phyloP scores from a whole-genome alignment of 345 rosid genomes.

The Arabidopsis arenosa region DNA sequence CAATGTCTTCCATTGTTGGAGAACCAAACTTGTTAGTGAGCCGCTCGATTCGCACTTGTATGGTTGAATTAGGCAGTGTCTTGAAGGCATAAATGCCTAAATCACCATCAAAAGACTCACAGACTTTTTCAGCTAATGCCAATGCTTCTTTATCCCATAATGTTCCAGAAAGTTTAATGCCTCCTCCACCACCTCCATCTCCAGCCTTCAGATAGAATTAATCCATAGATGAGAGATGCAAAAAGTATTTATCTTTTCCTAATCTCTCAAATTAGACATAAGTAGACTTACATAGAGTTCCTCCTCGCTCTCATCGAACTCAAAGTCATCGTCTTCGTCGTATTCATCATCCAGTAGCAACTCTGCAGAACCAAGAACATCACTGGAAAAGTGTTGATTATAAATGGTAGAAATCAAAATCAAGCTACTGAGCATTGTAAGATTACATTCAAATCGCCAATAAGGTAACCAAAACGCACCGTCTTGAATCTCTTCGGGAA shows the following conservation, averaged over 20 bases:
- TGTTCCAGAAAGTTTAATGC: conserved; percentile 79
- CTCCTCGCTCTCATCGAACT: conserved; percentile 46
- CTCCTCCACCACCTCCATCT: conserved; percentile 91
- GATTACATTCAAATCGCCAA: background rate
- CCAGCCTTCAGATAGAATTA: conserved; percentile 57
- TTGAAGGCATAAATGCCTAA: conserved; percentile 80
- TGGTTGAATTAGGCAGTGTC: conserved; percentile 62
- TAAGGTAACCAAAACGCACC: conserved; percentile 45
- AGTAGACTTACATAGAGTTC: conserved; percentile 67
- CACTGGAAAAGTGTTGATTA: background rate
- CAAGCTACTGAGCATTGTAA: background rate
- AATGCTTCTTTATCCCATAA: conserved; percentile 91
- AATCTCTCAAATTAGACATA: background rate
- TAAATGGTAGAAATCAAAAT: background rate
- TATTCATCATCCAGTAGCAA: conserved; percentile 44
- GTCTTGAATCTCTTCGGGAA: conserved; percentile 60
- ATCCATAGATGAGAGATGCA: background rate
- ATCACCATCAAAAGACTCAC: conserved; percentile 67
- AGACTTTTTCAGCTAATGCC: conserved; percentile 61
- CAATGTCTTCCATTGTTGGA: conserved; percentile 77
- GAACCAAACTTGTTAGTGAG: conserved; percentile 81
- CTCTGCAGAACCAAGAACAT: conserved; percentile 48
- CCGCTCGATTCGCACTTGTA: conserved; percentile 85
- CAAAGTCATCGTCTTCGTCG: conserved; percentile 49
- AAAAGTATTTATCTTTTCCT: background rate